phyloP scores from a whole-genome alignment of 805 yeast species.

The Zygosaccharomyces kombuchaensis region DNA sequence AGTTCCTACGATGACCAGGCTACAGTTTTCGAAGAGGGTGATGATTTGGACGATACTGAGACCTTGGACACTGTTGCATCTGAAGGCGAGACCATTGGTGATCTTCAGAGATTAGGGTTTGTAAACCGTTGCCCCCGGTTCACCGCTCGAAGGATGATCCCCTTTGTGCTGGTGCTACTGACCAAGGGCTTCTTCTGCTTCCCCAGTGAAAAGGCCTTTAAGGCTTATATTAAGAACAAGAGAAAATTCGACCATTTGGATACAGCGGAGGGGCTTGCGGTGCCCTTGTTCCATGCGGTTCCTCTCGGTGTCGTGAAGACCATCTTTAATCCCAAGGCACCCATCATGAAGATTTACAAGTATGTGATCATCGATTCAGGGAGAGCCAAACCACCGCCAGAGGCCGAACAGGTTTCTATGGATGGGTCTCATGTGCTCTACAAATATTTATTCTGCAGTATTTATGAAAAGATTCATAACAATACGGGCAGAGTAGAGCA shows the following conservation, averaged over 20 bases:
- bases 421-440: conserved; percentile 13
- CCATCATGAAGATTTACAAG: conserved; percentile 33
- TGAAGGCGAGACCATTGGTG: conserved; percentile 30
- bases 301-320: conserved; percentile 30
- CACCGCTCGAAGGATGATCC: conserved; percentile 28
- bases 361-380: conserved; percentile 17
- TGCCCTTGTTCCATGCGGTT: conserved; percentile 36
- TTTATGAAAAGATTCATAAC: conserved; percentile 24
- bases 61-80: conserved; percentile 24
- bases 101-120: conserved; percentile 25
- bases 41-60: conserved; percentile 14
- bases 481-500: conserved; percentile 29
- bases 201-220: conserved; percentile 35
- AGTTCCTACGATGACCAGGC: conserved; percentile 17
- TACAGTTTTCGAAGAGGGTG: conserved; percentile 14
- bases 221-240: conserved; percentile 25
- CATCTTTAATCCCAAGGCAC: conserved; percentile 28
- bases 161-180: conserved; percentile 33
- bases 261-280: conserved; percentile 27
- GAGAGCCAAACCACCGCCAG: conserved; percentile 12
- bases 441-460: conserved; percentile 35
- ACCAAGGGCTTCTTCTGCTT: conserved; percentile 39
- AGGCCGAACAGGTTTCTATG: conserved; percentile 12
- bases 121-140: conserved; percentile 32
- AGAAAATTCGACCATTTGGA: conserved; percentile 26